Evolutionary conservation across 768 basidiomycete species (phyloP).

Genomic region (Brasilioporus rufonigricans): DNA sequence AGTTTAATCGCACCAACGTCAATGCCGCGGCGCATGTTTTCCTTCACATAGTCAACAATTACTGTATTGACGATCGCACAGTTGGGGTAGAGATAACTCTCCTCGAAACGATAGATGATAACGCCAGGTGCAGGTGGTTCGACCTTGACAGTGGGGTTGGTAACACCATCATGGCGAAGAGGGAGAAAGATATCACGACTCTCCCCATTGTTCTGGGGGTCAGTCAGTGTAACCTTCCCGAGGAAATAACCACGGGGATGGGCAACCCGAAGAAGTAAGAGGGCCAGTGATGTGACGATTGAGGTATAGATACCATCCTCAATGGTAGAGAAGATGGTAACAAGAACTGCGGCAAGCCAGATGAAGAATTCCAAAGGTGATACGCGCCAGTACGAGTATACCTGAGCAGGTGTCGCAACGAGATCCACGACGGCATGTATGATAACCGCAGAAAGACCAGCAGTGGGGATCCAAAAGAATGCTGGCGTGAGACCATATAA

Average conservation of each 20-base stretch:
- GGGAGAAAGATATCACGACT: constrained; percentile 85
- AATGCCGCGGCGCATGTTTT: constrained; percentile 69
- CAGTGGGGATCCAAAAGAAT: constrained; percentile 86
- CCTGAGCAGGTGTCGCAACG: constrained; percentile 77
- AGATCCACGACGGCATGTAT: constrained; percentile 91
- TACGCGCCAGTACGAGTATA: constrained; percentile 90
- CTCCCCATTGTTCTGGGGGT: constrained; percentile 32
- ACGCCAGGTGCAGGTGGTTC: constrained; percentile 81
- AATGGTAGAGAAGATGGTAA: constrained; percentile 91
- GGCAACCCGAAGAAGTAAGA: constrained; percentile 84
- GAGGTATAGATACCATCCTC: constrained; percentile 92
- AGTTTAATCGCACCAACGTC: constrained; percentile 64
- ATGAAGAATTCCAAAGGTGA: constrained; percentile 92
- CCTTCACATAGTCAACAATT: constrained; percentile 80
- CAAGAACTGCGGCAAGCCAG: constrained; percentile 81
- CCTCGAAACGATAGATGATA: constrained; percentile 88
- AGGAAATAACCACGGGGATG: constrained; percentile 89
- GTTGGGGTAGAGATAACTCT: constrained; percentile 87
- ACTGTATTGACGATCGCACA: constrained; percentile 63
- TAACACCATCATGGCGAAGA: constrained; percentile 55
- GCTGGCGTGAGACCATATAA: constrained; percentile 92
- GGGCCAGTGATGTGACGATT: constrained; percentile 70
- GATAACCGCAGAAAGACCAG: constrained; percentile 87
- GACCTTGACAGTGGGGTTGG: constrained; percentile 69
- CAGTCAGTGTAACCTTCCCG: constrained; percentile 69